Evolutionary conservation across 352 stramenopile species (phyloP), one percentile per base, ranked within the genome.

Genomic region (Pythium sp.): DNA sequence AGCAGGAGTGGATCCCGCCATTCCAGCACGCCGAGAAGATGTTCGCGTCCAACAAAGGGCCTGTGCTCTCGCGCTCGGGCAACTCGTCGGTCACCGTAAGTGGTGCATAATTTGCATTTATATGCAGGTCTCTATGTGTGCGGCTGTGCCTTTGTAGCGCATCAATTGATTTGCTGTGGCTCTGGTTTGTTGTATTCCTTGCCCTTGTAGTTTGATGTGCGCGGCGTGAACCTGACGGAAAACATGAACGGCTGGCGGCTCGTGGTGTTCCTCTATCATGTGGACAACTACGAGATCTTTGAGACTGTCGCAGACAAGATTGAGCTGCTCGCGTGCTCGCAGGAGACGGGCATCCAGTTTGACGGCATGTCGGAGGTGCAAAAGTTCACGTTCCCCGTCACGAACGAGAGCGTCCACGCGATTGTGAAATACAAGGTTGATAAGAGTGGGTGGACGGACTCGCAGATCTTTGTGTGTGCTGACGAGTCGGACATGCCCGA

Each of bases 11-110:
- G 86, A 78, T 94, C 43, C 86, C 86, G 2, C 81, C 87, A 3
- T 94, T 90, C 68, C 87, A 95, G 70, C 86, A 87, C 61, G 86
- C 87, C 8, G 87, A 95, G 72, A 95, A 95, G 73, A 83, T 95
- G 58, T 95, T 95, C 69, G 87, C 84, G 20, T 90, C 78, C 5
- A 68, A 95, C 64, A 65, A 86, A 7, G 87, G 87, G 0, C 87
- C 87, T 0, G 72, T 95, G 24, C 74, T 95, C 49, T 82, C 83
- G 47, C 78, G 79, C 66, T 61, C 62, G 0, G 87, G 87, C 57
- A 83, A 92, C 62, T 91, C 87, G 12, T 86, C 74, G 1, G 73
- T 95, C 70, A 78, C 78, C 58, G 82, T 90, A 75, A 58, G 72
- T 71, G 6, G 18, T 2, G 18, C 43, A 3, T 11, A 5, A 22